These are phyloP conservation scores for Strobilomyces dryophilus DNA, from an alignment of 768 basidiomycete species.

Conservation along the genomic window DNA sequence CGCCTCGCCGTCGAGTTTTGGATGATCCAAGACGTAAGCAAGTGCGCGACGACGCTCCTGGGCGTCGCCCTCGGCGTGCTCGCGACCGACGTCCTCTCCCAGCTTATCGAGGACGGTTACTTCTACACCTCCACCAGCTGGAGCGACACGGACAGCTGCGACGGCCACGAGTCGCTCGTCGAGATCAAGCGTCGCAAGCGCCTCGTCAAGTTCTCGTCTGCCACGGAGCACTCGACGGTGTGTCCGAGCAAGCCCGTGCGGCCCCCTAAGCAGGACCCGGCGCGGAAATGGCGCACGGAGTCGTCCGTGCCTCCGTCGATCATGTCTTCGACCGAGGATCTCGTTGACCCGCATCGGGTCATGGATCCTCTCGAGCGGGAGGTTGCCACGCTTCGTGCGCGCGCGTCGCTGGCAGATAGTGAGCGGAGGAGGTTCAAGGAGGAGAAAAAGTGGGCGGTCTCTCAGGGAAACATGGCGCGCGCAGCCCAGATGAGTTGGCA, in stretches of 20 bases:
- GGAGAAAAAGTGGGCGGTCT: slow-evolving; percentile 83
- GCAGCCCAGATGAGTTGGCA: slow-evolving; percentile 82
- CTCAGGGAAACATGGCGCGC: slow-evolving; percentile 70
- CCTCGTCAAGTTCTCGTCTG: slow-evolving; percentile 44
- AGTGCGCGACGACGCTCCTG: slow-evolving; percentile 56
- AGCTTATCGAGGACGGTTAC: slow-evolving; percentile 52
- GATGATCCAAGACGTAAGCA: slow-evolving; percentile 47
- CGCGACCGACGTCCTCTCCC: slow-evolving; percentile 66
- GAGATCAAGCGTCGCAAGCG: slow-evolving; percentile 35
- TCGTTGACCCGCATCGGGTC: slow-evolving; percentile 52
- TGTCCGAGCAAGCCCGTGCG: slow-evolving; percentile 21
- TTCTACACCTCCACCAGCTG: slow-evolving; percentile 25
- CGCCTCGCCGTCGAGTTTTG: slow-evolving; percentile 66
- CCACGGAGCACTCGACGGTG: slow-evolving; percentile 31
- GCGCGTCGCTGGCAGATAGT: slow-evolving; percentile 77
- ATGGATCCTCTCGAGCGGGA: slow-evolving; percentile 70
- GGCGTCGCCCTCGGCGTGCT: slow-evolving; percentile 68
- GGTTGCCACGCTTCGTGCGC: slow-evolving; percentile 68
- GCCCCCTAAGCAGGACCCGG: slow-evolving; percentile 26
- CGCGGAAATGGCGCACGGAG: slow-evolving; percentile 32
- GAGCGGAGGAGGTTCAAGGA: slow-evolving; percentile 81
- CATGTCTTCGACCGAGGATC: slow-evolving; percentile 61
- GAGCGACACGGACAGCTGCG: slow-evolving; percentile 19
- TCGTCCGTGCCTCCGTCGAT: slow-evolving; percentile 49
- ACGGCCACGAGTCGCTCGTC: slow-evolving; percentile 9